Base-by-base conservation (phyloP, 345 rosid species). In the Citrus maxima region DNA sequence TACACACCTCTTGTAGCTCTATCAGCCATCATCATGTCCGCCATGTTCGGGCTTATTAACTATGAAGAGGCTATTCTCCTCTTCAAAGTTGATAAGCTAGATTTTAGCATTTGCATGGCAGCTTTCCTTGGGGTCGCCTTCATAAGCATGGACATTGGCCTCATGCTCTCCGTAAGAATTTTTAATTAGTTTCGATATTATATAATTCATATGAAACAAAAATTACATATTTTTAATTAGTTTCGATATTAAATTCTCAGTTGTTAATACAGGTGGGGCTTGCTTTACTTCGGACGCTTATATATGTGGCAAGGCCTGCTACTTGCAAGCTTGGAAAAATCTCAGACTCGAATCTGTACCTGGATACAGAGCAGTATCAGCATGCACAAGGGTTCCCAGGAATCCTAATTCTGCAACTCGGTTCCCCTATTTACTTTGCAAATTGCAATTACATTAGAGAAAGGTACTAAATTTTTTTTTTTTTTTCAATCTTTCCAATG, bases 381-480 rank as follows among this genome's bases (percentile, higher is more conserved):
- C 79, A n/a, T 0, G 81, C 88, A 1, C 77, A 83, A 0, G 85
- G 70, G 16, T 61, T 74, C 59, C 85, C 88, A 10, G 94, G 97
- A 49, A 76, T 87, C 68, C 81, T 95, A 27, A 77, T 88, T 85
- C 86, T 95, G 18, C 94, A 95, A 67, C 74, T 93, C 34, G 98
- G 99, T 22, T 95, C 99, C 51, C 99, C 99, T 13, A 79, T 95
- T 78, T 95, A 92, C 79, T 95, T 89, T 76, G 96, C 98, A 28
- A 95, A 93, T 65, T 74, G 85, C 51, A 85, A 89, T 78, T 95
- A 95, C 70, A 46, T 95, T 2, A 87, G 93, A 32, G 98, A 95
- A 71, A 90, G 94, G 97, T 88, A 80, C 37, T 54, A 7, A n/a
- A 5, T 24, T 14, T 62, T 12, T 4, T 37, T 24, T 9, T n/a